Conservation (phyloP, 208 protist species). For the Leishmania martiniquensis region DNA sequence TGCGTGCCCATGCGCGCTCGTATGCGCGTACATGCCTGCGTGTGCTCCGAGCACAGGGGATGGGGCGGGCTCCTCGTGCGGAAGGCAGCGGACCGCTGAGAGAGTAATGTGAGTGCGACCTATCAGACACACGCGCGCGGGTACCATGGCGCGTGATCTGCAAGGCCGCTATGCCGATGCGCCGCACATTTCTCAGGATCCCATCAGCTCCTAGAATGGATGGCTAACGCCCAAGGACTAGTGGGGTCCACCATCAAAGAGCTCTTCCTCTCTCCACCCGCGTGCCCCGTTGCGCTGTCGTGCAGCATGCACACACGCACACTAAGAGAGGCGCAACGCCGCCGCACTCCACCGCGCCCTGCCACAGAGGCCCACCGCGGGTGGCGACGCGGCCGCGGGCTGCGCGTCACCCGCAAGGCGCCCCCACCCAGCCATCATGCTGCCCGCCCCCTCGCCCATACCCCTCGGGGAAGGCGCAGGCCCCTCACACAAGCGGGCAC, state of each 20-base stretch:
- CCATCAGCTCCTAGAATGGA: too few relatives aligned
- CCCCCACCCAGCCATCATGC: too few relatives aligned
- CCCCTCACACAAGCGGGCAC: neutral
- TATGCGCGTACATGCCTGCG: neutral
- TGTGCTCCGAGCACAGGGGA: neutral
- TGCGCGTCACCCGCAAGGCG: too few relatives aligned
- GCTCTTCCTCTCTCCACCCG: too few relatives aligned
- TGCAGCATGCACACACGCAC: too few relatives aligned
- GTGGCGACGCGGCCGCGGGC: neutral
- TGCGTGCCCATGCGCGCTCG: neutral
- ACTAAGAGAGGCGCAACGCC: too few relatives aligned
- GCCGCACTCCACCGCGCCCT: too few relatives aligned
- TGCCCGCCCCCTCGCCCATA: neutral
- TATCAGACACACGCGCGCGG: neutral
- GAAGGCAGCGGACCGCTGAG: too few relatives aligned
- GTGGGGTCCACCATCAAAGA: neutral
- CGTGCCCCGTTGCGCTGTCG: too few relatives aligned
- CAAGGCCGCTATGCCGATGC: neutral
- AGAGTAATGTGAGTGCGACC: neutral
- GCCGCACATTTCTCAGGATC: too few relatives aligned
- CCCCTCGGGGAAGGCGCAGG: neutral
- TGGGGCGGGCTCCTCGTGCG: too few relatives aligned
- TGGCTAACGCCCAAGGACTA: neutral
- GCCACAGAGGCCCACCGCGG: neutral
- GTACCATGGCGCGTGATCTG: neutral